phyloP scores from a whole-genome alignment of 1,139 yeast species.

The Pichia sp. region DNA sequence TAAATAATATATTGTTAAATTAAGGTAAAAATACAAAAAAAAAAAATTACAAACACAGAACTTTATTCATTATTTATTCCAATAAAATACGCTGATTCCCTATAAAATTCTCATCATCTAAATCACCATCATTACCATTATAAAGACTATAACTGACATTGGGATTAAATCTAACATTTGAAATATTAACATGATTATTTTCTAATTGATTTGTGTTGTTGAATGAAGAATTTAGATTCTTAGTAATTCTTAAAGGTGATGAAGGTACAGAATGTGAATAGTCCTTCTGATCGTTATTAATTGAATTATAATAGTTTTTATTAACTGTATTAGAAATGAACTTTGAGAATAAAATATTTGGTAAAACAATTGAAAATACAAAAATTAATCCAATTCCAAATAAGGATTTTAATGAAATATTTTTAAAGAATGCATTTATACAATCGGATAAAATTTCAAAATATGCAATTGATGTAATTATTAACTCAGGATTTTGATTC shows the following conservation, averaged over 20 bases:
- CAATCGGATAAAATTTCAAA: conserved; percentile 30
- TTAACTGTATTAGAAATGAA: conserved; percentile 20
- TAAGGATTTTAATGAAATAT: conserved; percentile 22
- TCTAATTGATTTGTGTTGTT: not conserved
- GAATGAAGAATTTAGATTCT: not conserved
- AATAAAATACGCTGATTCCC: conserved; percentile 11
- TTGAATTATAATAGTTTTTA: conserved; percentile 14
- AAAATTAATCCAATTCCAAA: conserved; percentile 18
- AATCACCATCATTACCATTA: conserved; percentile 10
- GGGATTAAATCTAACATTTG: conserved; percentile 25
- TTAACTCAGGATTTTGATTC: conserved; percentile 73
- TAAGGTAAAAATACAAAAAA: not conserved
- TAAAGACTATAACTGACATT: conserved; percentile 26
- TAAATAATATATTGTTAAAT: not conserved
- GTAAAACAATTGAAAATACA: conserved; percentile 21
- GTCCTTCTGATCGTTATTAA: not conserved
- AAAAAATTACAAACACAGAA: not conserved
- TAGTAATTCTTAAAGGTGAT: not conserved
- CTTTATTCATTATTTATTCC: not conserved
- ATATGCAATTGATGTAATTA: conserved; percentile 37
- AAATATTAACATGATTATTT: not conserved
- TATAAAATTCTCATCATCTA: not conserved
- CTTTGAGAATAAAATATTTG: conserved; percentile 24
- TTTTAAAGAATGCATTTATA: conserved; percentile 28
- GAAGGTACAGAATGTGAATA: not conserved